phyloP scores from a whole-genome alignment of 2,329 filamentous ascomycete genomes.

The Paradendryphiella salina region DNA sequence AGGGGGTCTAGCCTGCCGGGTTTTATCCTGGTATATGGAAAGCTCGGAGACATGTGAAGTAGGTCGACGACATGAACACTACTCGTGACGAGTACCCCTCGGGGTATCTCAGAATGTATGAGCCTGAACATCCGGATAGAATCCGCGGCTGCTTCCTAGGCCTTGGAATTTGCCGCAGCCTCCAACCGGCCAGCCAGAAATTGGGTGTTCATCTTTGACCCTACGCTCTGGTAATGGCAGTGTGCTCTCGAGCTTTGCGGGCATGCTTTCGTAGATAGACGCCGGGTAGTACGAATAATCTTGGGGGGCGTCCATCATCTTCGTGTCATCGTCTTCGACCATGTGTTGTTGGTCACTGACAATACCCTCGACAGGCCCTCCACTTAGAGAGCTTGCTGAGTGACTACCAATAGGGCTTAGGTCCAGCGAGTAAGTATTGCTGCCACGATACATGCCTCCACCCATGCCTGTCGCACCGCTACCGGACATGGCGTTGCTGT shows the following conservation, averaged over 20 bases:
- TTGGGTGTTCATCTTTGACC: constrained; percentile 51
- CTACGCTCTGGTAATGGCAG: constrained; percentile 43
- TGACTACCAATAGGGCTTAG: constrained; percentile 48
- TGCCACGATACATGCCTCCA: constrained; percentile 41
- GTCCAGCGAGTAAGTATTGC: constrained; percentile 45
- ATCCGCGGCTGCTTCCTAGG: constrained; percentile 53
- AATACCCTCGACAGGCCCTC: constrained; percentile 48
- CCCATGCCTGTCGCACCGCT: constrained; percentile 36
- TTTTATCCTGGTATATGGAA: background rate
- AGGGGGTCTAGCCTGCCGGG: constrained; percentile 3
- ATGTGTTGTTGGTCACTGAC: constrained; percentile 50
- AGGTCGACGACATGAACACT: constrained; percentile 13
- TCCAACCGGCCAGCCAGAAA: constrained; percentile 45
- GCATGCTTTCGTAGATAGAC: constrained; percentile 50
- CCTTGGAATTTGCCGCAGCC: constrained; percentile 52
- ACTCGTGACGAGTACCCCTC: constrained; percentile 9
- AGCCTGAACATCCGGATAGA: constrained; percentile 51
- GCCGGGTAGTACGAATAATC: constrained; percentile 55
- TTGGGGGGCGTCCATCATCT: constrained; percentile 48
- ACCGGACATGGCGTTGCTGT: constrained; percentile 42
- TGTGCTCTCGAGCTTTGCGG: constrained; percentile 36
- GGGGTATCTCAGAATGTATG: constrained; percentile 44
- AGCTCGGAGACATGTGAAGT: constrained; percentile 13
- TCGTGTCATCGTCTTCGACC: constrained; percentile 43
- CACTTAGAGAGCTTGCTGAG: constrained; percentile 49